These are phyloP conservation scores for Nitzschia inconspicua DNA, from an alignment of 108 stramenopile genomes.

Conservation along the genomic window DNA sequence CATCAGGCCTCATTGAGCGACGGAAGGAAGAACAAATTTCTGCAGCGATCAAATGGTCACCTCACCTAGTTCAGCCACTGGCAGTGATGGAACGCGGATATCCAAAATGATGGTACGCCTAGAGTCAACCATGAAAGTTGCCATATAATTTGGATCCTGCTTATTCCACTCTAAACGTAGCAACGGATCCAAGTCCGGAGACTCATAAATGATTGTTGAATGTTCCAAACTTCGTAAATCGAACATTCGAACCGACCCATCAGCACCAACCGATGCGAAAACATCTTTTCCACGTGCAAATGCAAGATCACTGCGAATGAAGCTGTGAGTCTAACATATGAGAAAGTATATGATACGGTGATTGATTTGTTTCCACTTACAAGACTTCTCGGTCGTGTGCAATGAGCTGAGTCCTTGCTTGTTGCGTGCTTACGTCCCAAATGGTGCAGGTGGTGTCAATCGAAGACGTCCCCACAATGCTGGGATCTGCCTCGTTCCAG, in stretches of 20 bases:
- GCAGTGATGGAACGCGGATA: constrained; percentile 84
- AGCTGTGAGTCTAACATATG: no score
- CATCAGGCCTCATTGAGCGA: no score
- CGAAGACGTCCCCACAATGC: constrained; percentile 79
- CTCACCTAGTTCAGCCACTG: constrained; percentile 79
- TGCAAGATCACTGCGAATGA: constrained; percentile 94
- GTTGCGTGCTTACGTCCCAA: constrained; percentile 91
- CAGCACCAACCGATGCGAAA: constrained; percentile 97
- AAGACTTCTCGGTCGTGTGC: constrained; percentile 99
- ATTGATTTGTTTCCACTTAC: no score
- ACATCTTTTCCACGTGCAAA: constrained; percentile 92
- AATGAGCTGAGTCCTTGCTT: constrained; percentile 93
- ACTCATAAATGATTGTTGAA: constrained; percentile 97
- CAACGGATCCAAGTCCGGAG: constrained; percentile 85
- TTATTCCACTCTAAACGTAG: constrained; percentile 98
- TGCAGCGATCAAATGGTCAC: no score
- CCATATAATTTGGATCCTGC: constrained; percentile 98
- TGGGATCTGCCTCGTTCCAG: constrained; percentile 95
- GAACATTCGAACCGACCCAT: constrained; percentile 96
- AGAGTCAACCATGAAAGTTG: constrained; percentile 89
- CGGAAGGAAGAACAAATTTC: no score
- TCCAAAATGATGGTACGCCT: constrained; percentile 86
- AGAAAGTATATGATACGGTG: no score
- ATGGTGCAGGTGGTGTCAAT: constrained; percentile 99
- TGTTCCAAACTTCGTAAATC: constrained; percentile 95